A percentile compares a stretch with the other conserved stretches of the same genome.
phyloP scores from a whole-genome alignment of 176 grass and related monocot species.

The Oryza glumipatula region DNA sequence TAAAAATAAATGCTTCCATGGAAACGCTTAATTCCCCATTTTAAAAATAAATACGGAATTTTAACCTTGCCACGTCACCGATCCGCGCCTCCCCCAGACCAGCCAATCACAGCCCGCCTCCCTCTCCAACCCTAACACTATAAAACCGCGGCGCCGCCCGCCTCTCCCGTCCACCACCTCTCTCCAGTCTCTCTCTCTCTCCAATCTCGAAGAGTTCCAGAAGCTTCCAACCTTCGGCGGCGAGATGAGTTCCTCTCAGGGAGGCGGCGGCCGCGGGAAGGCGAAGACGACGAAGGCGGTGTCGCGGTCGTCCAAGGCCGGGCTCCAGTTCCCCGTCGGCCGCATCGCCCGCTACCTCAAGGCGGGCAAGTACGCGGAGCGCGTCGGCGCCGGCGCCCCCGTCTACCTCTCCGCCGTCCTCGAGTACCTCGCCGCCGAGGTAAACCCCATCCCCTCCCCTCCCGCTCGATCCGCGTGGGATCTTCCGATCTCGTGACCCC shows the following conservation, averaged over 20 bases:
- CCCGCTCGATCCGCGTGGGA: not conserved
- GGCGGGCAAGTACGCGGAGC: conserved; percentile 93
- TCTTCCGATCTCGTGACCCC: not conserved
- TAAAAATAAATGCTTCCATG: not conserved
- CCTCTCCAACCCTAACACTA: conserved; percentile 45
- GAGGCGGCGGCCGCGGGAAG: conserved; percentile 53
- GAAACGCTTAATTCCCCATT: not conserved
- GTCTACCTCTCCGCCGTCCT: conserved; percentile 94
- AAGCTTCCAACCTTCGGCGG: conserved; percentile 18
- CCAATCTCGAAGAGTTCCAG: conserved; percentile 20
- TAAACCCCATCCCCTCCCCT: conserved; percentile 16
- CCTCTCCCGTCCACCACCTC: not conserved
- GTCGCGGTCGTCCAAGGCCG: conserved; percentile 71
- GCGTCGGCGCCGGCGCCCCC: conserved; percentile 86
- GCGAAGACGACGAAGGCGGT: conserved; percentile 50
- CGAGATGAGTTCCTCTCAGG: conserved; percentile 52
- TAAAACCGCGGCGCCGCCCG: conserved; percentile 25
- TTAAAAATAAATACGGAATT: not conserved
- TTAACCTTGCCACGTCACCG: conserved; percentile 16
- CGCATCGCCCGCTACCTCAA: conserved; percentile 83
- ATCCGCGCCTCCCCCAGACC: conserved; percentile 6
- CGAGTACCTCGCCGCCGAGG: conserved; percentile 94
- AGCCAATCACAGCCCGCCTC: conserved; percentile 37
- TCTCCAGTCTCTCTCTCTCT: not conserved
- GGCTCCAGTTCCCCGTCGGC: conserved; percentile 92